phyloP scores from a whole-genome alignment of 805 yeast species.

The Metschnikowia cubensis region DNA sequence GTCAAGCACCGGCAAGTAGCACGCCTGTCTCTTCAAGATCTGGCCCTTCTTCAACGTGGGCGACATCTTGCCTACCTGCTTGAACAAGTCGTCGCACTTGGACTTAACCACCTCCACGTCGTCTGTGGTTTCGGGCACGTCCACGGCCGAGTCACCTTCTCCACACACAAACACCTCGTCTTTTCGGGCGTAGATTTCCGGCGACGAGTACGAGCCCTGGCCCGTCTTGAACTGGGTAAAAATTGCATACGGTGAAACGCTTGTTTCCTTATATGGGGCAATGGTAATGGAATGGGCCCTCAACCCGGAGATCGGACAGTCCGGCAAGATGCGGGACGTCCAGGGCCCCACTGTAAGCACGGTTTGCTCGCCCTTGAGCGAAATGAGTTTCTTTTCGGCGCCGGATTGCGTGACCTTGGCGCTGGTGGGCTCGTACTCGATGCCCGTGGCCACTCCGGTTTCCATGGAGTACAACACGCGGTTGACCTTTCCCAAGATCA shows the following conservation, averaged over 20 bases:
- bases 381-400: slow-evolving; percentile 32
- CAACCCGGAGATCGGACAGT: slow-evolving; percentile 90
- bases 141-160: slow-evolving; percentile 88
- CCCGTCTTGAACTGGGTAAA: slow-evolving; percentile 85
- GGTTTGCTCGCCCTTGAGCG: slow-evolving; percentile 67
- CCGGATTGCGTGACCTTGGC: slow-evolving; percentile 24
- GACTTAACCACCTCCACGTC: slow-evolving; percentile 85
- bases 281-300: slow-evolving; percentile 94
- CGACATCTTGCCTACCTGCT: slow-evolving; percentile 73
- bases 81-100: slow-evolving; percentile 83
- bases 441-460: slow-evolving; percentile 67
- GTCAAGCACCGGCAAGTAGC: slow-evolving; percentile 91
- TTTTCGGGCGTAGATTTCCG: slow-evolving; percentile 91
- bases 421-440: slow-evolving; percentile 53
- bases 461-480: slow-evolving; percentile 60
- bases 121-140: slow-evolving; percentile 90
- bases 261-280: slow-evolving; percentile 65
- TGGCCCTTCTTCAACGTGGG: slow-evolving; percentile 68
- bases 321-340: slow-evolving; percentile 87
- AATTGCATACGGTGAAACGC: slow-evolving; percentile 88
- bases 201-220: slow-evolving; percentile 69
- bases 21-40: slow-evolving; percentile 82
- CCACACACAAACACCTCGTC: slow-evolving; percentile 98
- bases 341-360: slow-evolving; percentile 92
- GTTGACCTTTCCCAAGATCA: slow-evolving; percentile 79